Conservation (phyloP, 2,329 filamentous ascomycete species). For the Diaporthe citri region DNA sequence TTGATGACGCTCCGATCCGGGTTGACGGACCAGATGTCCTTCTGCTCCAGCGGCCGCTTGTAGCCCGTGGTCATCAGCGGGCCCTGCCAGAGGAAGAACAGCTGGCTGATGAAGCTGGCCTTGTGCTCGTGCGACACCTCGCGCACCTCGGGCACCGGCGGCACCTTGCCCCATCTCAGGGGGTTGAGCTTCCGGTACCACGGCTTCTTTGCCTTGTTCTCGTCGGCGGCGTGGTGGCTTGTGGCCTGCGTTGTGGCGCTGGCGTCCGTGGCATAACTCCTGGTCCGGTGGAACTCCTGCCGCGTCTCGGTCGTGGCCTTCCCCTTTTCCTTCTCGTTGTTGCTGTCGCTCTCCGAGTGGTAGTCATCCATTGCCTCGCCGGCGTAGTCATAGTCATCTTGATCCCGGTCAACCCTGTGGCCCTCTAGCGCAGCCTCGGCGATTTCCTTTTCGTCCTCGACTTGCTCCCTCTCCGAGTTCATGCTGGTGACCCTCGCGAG, state of each 20-base stretch:
- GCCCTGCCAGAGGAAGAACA: conserved; percentile 92
- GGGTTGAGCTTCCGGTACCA: conserved; percentile 76
- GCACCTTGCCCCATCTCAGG: conserved; percentile 68
- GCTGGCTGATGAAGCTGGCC: conserved; percentile 78
- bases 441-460: conserved; percentile 41
- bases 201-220: conserved; percentile 58
- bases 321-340: conserved; percentile 41
- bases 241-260: conserved; percentile 62
- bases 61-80: conserved; percentile 91
- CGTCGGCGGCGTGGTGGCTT: conserved; percentile 47
- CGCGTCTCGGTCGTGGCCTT: conserved; percentile 46
- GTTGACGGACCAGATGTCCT: conserved; percentile 92
- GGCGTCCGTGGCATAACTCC: conserved; percentile 66
- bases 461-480: conserved; percentile 36
- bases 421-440: conserved; percentile 36
- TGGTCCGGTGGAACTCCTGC: conserved; percentile 56
- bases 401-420: conserved; percentile 7
- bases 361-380: conserved; percentile 33
- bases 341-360: conserved; percentile 35
- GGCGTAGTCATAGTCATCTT: conserved; percentile 31
- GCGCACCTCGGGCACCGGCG: conserved; percentile 67
- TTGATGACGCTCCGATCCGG: conserved; percentile 80
- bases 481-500: conserved; percentile 40
- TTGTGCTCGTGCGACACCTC: conserved; percentile 75
- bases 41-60: conserved; percentile 82